Evolutionary conservation across 106 monocot species (phyloP).

Genomic region (Allium sativum): DNA sequence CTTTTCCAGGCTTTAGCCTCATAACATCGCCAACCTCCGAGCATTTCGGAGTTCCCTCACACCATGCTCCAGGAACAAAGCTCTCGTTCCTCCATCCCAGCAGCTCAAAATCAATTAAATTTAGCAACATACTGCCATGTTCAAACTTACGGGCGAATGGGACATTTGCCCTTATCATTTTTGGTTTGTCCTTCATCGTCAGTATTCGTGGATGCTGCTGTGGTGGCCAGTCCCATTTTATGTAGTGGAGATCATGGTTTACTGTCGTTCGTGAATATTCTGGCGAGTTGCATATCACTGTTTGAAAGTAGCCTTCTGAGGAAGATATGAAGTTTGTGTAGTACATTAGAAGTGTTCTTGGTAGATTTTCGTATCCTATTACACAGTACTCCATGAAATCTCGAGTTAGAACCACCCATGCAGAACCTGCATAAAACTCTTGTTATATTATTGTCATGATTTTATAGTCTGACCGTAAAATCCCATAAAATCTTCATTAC

Average conservation of each 20-base stretch:
- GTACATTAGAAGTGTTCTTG: constrained; percentile 65
- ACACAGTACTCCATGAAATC: constrained; percentile 58
- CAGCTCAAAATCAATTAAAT: constrained; percentile 37
- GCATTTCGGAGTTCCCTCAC: constrained; percentile 33
- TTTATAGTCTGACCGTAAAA: too few relatives aligned
- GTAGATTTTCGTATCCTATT: constrained; percentile 67
- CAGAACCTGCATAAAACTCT: constrained; percentile 24
- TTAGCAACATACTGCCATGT: constrained; percentile 17
- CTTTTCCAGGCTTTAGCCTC: constrained; percentile 27
- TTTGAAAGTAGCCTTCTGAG: constrained; percentile 65
- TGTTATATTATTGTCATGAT: too few relatives aligned
- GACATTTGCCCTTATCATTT: constrained; percentile 36
- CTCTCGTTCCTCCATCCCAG: constrained; percentile 20
- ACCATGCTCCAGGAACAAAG: constrained; percentile 46
- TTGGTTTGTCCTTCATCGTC: constrained; percentile 11
- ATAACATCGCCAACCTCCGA: constrained; percentile 27
- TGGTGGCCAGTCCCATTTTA: constrained; percentile 53
- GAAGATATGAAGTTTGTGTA: constrained; percentile 67
- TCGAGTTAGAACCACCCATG: constrained; percentile 39
- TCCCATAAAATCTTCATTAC: too few relatives aligned
- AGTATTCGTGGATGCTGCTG: constrained; percentile 54
- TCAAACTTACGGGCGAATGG: constrained; percentile 64
- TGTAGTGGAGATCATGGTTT: constrained; percentile 65
- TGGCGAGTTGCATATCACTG: constrained; percentile 43
- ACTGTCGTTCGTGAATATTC: constrained; percentile 28